Evolutionary conservation across 78 protist species (phyloP).

Genomic region (Acrasis kona): DNA sequence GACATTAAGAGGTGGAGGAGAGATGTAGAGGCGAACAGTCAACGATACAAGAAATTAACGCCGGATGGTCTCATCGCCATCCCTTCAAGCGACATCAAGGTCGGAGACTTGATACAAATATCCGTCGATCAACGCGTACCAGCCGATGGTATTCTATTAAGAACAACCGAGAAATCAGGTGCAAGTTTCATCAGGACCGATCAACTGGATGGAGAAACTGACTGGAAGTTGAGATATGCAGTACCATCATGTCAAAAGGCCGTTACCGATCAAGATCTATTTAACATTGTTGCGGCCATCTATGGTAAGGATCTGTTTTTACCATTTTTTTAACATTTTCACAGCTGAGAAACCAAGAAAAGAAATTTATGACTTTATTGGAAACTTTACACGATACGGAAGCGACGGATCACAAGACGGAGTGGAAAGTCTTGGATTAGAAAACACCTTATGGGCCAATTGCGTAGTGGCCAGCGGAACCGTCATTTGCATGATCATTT

Average conservation of each 20-base stretch:
- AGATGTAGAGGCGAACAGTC: constrained; percentile 75
- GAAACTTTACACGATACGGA: constrained; percentile 27
- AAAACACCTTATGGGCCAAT: constrained; percentile 94
- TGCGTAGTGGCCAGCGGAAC: constrained; percentile 87
- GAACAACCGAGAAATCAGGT: constrained; percentile 77
- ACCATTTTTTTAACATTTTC: neutral
- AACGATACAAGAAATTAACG: constrained; percentile 46
- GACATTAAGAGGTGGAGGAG: constrained; percentile 70
- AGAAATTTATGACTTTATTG: constrained; percentile 78
- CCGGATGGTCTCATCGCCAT: constrained; percentile 39
- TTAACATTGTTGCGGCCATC: constrained; percentile 22
- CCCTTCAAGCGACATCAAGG: constrained; percentile 44
- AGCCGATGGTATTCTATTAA: constrained; percentile 74
- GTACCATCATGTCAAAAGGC: constrained; percentile 43
- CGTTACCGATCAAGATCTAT: constrained; percentile 23
- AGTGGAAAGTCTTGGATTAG: constrained; percentile 72
- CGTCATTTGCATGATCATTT: constrained; percentile 51
- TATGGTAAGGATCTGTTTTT: constrained; percentile 36
- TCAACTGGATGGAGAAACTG: constrained; percentile 94
- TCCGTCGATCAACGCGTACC: constrained; percentile 72
- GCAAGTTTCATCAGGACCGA: constrained; percentile 83
- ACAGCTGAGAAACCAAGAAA: constrained; percentile 60
- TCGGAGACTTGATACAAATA: constrained; percentile 68
- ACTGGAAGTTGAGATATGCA: constrained; percentile 82
- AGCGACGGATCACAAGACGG: neutral